A percentile compares a stretch with the other conserved stretches of the same genome.
Evolutionary conservation across 148 eudicot species (phyloP).

Genomic region (Tetragonia tetragonoides): DNA sequence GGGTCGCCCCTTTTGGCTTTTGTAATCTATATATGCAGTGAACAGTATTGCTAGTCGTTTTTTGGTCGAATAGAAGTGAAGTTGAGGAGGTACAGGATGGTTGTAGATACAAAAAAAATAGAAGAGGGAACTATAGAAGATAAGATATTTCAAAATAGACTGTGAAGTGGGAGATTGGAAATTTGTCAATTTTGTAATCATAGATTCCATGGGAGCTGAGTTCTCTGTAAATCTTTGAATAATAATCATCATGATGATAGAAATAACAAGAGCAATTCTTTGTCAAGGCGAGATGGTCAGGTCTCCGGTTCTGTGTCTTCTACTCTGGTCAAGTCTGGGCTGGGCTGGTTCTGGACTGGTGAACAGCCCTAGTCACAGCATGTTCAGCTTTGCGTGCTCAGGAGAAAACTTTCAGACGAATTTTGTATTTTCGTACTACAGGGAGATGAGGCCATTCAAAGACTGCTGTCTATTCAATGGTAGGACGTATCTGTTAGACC

Average conservation of each 20-base stretch:
- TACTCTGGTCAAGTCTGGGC: too few relatives aligned
- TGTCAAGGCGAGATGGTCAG: not conserved
- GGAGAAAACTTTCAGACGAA: too few relatives aligned
- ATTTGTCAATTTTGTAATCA: conserved; percentile 33
- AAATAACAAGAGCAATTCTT: conserved; percentile 32
- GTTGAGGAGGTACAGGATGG: conserved; percentile 23
- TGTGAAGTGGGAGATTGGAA: conserved; percentile 26
- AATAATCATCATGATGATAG: conserved; percentile 19
- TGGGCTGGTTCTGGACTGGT: too few relatives aligned
- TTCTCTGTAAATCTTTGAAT: conserved; percentile 42
- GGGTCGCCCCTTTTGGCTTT: conserved; percentile 11
- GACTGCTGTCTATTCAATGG: too few relatives aligned
- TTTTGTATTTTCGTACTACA: too few relatives aligned
- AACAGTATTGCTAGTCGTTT: conserved; percentile 7
- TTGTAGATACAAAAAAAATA: conserved; percentile 39
- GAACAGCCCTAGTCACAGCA: too few relatives aligned
- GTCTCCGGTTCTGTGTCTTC: not conserved
- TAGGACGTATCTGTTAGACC: too few relatives aligned
- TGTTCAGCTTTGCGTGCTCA: too few relatives aligned
- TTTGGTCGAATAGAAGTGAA: conserved; percentile 16
- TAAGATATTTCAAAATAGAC: conserved; percentile 8
- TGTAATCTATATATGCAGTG: conserved; percentile 27
- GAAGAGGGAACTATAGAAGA: conserved; percentile 16
- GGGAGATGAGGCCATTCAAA: too few relatives aligned
- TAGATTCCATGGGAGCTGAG: conserved; percentile 22